Percentiles rank a stretch among this genome's conserved stretches.
These are phyloP conservation scores for Staphylotrichum longicolle DNA, from an alignment of 495 filamentous ascomycete species.

Conservation along the genomic window DNA sequence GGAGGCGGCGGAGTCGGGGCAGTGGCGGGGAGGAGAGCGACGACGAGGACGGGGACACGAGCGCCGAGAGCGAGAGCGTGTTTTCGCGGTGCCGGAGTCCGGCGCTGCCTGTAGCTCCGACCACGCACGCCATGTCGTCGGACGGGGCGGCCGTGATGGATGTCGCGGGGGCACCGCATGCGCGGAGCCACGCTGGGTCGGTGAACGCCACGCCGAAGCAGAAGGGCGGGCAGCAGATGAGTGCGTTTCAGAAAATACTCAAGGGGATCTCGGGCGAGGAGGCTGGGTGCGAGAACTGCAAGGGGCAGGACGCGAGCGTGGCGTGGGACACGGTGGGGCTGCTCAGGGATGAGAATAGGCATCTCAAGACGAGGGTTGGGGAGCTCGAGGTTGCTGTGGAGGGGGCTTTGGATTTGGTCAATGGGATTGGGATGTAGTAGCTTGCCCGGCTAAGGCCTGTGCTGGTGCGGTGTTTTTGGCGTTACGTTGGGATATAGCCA, in stretches of 20 bases:
- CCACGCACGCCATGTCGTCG: not conserved
- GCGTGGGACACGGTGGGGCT: conserved; percentile 70
- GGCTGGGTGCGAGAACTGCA: conserved; percentile 55
- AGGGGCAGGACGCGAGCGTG: conserved; percentile 60
- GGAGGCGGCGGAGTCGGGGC: conserved; percentile 25
- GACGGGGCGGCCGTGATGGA: conserved; percentile 5
- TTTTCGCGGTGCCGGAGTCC: conserved; percentile 61
- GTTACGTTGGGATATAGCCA: no score
- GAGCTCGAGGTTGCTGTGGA: conserved; percentile 68
- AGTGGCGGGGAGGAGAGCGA: conserved; percentile 51
- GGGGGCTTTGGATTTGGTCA: conserved; percentile 65
- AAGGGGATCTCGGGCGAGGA: conserved; percentile 40
- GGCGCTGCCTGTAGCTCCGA: conserved; percentile 29
- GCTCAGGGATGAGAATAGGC: conserved; percentile 69
- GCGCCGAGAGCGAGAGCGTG: conserved; percentile 57
- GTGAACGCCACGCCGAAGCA: conserved; percentile 19
- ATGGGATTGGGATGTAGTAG: conserved; percentile 41
- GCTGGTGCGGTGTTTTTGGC: not conserved
- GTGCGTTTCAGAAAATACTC: conserved; percentile 52
- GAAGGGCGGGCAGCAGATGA: conserved; percentile 35
- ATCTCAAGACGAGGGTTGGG: conserved; percentile 64
- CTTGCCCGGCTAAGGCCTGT: not conserved
- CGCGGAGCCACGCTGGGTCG: not conserved
- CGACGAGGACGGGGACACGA: conserved; percentile 58
- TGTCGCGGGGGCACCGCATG: conserved; percentile 12